Percentiles rank a stretch among this genome's conserved stretches.
Conservation (phyloP, 73 alveolate species). For the Tetrahymena thermophila region DNA sequence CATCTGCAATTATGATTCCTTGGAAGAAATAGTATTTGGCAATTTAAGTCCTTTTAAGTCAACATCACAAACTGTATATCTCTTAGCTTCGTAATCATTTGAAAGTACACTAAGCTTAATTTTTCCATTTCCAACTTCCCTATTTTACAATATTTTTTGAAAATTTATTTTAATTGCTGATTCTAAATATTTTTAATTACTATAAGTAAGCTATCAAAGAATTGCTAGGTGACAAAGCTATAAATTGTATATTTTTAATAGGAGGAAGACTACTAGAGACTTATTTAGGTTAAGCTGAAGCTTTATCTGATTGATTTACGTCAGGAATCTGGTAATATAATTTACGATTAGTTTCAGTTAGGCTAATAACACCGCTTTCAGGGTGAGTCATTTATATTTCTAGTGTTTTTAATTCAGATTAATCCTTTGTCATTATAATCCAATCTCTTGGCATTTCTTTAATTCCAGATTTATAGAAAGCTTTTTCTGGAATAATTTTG, state of each 20-base stretch:
- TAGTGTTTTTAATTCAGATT: conserved; percentile 5
- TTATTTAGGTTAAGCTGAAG: not conserved
- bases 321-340: conserved; percentile 14
- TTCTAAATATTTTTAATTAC: not conserved
- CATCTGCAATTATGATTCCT: conserved; percentile 25
- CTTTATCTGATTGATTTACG: conserved; percentile 1
- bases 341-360: conserved; percentile 14
- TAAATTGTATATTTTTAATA: conserved; percentile 19
- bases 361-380: conserved; percentile 31
- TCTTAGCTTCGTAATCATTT: conserved; percentile 21
- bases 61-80: not conserved
- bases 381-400: conserved; percentile 36
- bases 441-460: conserved; percentile 34
- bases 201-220: conserved; percentile 3
- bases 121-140: not conserved
- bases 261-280: not conserved
- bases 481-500: conserved; percentile 8
- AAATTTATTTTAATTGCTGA: not conserved
- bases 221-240: conserved; percentile 5
- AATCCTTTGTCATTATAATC: conserved; percentile 13
- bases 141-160: not conserved
- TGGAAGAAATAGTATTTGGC: not conserved
- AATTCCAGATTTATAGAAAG: conserved; percentile 1
- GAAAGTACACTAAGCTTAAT: conserved; percentile 9
- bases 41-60: conserved; percentile 24